A percentile compares a stretch with the other conserved stretches of the same genome.
Evolutionary conservation across 2,329 filamentous ascomycete species (phyloP).

Genomic region (Anisogramma anomala): DNA sequence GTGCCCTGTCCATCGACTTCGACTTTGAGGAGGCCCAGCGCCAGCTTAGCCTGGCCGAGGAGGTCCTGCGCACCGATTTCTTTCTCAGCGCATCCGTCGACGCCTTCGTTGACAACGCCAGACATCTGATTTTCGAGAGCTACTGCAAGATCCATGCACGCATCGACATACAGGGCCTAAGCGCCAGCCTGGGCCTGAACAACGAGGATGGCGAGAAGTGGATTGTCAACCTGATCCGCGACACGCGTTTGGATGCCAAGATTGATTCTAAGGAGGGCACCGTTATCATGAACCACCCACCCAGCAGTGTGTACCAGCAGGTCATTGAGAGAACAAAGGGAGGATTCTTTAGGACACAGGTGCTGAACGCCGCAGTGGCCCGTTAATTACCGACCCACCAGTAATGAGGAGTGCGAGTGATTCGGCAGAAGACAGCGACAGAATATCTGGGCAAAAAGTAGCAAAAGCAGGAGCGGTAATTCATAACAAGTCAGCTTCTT

Average conservation of each 20-base stretch:
- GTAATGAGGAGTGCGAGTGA: no score
- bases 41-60: conserved; percentile 75
- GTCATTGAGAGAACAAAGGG: conserved; percentile 99
- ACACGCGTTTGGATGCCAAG: conserved; percentile 95
- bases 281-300: conserved; percentile 98
- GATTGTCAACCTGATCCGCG: conserved; percentile 98
- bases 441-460: not conserved
- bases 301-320: conserved; percentile 97
- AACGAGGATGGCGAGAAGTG: conserved; percentile 98
- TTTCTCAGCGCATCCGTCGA: conserved; percentile 82
- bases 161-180: conserved; percentile 96
- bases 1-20: conserved; percentile 89
- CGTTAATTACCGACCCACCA: conserved; percentile 29
- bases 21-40: conserved; percentile 95
- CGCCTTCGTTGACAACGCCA: conserved; percentile 81
- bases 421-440: no score
- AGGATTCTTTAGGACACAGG: conserved; percentile 95
- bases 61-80: conserved; percentile 87
- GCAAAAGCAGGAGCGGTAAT: not conserved
- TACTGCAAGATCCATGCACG: conserved; percentile 99
- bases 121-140: conserved; percentile 94
- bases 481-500: conserved; percentile 4
- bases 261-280: conserved; percentile 99
- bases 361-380: conserved; percentile 60
- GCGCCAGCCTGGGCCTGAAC: conserved; percentile 77